Evolutionary conservation across 208 protist genomes (phyloP), one percentile per base, ranked within the genome.

Genomic region (Novymonas esmeraldas): DNA sequence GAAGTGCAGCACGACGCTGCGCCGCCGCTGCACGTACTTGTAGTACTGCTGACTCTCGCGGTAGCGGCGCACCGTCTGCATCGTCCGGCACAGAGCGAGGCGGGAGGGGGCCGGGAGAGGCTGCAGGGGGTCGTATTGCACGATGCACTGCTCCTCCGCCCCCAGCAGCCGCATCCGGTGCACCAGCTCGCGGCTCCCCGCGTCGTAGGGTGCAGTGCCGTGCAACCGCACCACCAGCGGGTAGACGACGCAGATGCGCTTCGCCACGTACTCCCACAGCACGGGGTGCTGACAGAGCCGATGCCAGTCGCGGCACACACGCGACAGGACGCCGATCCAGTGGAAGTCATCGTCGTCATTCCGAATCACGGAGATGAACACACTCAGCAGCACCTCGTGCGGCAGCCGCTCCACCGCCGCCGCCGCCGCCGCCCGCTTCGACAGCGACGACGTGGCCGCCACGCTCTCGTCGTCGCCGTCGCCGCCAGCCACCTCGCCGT

Each of bases 211-310:
- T 1, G 73, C 78, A 26, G 49, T 70, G 7, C 66, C 48, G 56
- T 75, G 50, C 29, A 92, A 60, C 1, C 76, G 78, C 48, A 74
- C 65, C 36, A 94, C 76, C 0, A 94, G 77, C n/a, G 89, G 89
- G 60, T 92, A 92, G 13, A 78, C 83, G 5, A 92, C 85, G 73
- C 90, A 92, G 33, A 76, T 75, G 34, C 72, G 80, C 59, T 90
- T 88, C 6, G 79, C 78, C 5, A 89, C 79, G 60, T 79, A 82
- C 64, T 82, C 79, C 85, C 89, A 94, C 57, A 94, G 73, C 26
- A 87, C 66, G 6, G 79, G 49, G 62, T 92, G 78, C 45, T 83
- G 80, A 46, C 80, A 89, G 11, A 85, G 44, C 24, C 44, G 72
- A 55, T 84, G 69, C 85, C 89, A 94, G 11, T 61, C 68, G 45